Evolutionary conservation across 805 yeast genomes (phyloP), one percentile per base, ranked within the genome.

Genomic region (Sugiyamaella lignohabitans): DNA sequence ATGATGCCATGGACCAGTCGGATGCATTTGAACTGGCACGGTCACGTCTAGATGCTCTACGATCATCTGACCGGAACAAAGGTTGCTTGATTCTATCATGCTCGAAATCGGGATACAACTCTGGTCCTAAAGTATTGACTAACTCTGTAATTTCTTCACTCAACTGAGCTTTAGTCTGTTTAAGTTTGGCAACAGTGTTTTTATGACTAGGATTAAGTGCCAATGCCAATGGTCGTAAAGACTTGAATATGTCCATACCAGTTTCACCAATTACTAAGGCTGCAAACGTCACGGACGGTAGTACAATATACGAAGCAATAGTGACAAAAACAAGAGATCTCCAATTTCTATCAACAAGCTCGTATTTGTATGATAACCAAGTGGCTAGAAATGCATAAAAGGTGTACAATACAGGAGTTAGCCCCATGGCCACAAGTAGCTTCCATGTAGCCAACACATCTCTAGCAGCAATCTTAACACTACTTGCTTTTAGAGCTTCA

Each of bases 361-460:
- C 66, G 48, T 63, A 61, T 39, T 45, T 34, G 14, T 51, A 63
- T 3, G 64, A 58, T 49, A 51, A 54, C 51, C 47, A 61, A n/a
- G 76, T 63, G 48, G 61, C 70, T 54, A 63, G 57, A 52, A 62
- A 52, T 48, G 97, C 87, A 66, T 93, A 93, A 48, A 84, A 70
- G 32, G 80, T 78, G 69, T 91, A 93, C 23, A 93, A 69, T 37
- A 87, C 63, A 2, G 98, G 98, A 0, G 97, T 94, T 45, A 87
- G 68, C 3, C 91, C 94, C 76, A 93, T 76, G 29, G 89, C 80
- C 35, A 91, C 87, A 53, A 93, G 71, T 40, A 93, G 82, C 65
- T 93, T 93, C 98, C 98, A 93, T 1, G 98, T 89, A 1, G 98
- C 98, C 50, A 93, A 77, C 21, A 93, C 97, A 64, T 93, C 98